These are phyloP conservation scores for Chalciporus chontae DNA, from an alignment of 768 basidiomycete genomes.

Conservation along the genomic window DNA sequence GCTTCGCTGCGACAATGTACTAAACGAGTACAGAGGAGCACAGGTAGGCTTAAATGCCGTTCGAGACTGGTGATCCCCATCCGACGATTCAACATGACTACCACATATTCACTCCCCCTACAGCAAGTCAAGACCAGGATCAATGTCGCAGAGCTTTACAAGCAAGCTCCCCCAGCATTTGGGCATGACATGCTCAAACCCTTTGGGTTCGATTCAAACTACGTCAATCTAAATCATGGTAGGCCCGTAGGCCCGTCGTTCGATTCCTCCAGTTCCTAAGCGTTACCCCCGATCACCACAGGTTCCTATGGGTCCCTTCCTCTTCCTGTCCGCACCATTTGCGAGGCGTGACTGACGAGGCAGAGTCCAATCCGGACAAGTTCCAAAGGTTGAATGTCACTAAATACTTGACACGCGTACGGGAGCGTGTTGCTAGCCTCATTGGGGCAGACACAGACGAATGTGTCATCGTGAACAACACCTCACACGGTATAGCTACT, in stretches of 20 bases:
- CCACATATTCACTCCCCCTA: background rate
- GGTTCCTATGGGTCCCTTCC: conserved; percentile 62
- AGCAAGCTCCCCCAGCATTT: conserved; percentile 40
- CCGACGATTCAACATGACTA: too few species aligned
- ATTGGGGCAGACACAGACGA: conserved; percentile 56
- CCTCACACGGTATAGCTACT: conserved; percentile 47
- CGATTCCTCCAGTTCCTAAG: too few species aligned
- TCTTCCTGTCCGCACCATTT: conserved; percentile 46
- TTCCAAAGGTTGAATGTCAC: conserved; percentile 43
- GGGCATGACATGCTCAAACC: conserved; percentile 54
- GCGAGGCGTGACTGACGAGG: conserved; percentile 38
- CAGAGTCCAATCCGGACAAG: conserved; percentile 55
- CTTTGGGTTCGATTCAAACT: conserved; percentile 55
- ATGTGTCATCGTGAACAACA: conserved; percentile 43
- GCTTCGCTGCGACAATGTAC: too few species aligned
- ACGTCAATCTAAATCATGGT: conserved; percentile 69
- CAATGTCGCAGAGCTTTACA: conserved; percentile 16
- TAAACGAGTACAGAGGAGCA: too few species aligned
- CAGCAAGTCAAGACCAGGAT: background rate
- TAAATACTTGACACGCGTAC: conserved; percentile 35
- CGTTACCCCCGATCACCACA: conserved; percentile 17
- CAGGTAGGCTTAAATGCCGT: too few species aligned
- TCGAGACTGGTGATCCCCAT: too few species aligned
- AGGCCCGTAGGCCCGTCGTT: conserved; percentile 32
- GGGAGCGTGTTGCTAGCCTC: conserved; percentile 44